Base-by-base conservation (phyloP, 768 basidiomycete species). In the Agrocybe praecox region DNA sequence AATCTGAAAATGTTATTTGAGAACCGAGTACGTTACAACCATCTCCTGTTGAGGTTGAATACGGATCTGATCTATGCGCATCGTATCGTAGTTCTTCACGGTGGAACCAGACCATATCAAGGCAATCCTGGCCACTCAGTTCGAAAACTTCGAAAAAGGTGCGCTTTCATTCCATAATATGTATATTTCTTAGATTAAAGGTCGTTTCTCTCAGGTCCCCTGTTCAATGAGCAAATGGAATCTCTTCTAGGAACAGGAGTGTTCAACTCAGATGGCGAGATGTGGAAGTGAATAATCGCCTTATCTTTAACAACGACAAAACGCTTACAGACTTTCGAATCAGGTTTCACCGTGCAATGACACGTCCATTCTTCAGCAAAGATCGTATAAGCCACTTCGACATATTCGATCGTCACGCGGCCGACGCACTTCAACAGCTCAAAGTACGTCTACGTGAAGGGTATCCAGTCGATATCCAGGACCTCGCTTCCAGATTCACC, bases 311-410 rank as follows among this genome's bases (percentile, higher is more conserved):
- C 15, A 9, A 46, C 26, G 19, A 50, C 34, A 17, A 46, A 44
- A 14, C 9, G 9, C 44, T 29, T 4, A 21, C 22, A 18, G 21
- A 21, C 22, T 12, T 8, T 19, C 0, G 5, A 40, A 15, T 40
- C 50, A 84, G 84, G 61, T 83, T 85, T 67, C 85, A 86, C 60
- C 80, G 85, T 14, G 65, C 76, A 0, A 83, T 87, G 72, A 81
- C 83, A 0, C 78, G 86, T 2, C 86, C 86, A 0, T 87, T 86
- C 73, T 87, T 88, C 70, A 75, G 56, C 60, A 77, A 73, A 52
- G 80, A 84, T 19, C 70, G 80, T 10, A 82, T 84, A 50, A 77
- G 74, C 56, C 74, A 84, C 61, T 84, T 84, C 64, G 80, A 84
- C 18, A 77, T 75, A 53, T 85, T 86, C 63, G 80, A 79, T 49